A percentile compares a stretch with the other conserved stretches of the same genome.
Conservation (phyloP, 1,284 basidiomycete genomes). For the Bondarzewia mesenterica region DNA sequence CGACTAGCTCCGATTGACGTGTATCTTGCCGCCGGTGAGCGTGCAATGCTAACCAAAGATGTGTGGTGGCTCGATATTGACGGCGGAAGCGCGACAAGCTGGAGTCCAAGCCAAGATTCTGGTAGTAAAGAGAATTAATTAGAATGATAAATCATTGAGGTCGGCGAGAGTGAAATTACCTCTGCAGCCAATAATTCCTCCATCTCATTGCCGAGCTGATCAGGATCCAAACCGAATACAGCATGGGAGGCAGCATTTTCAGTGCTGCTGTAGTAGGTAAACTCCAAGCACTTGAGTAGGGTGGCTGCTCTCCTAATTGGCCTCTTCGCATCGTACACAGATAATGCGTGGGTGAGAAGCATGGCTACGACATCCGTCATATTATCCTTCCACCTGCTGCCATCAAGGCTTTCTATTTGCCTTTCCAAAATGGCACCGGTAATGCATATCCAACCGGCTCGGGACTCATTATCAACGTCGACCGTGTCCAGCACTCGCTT, state of each 20-base stretch:
- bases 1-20: slow-evolving; percentile 32
- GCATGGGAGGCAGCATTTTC: too few species aligned
- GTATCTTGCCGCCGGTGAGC: slow-evolving; percentile 42
- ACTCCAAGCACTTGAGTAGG: slow-evolving; percentile 42
- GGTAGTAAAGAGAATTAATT: neutral
- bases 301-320: slow-evolving; percentile 49
- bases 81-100: slow-evolving; percentile 28
- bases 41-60: slow-evolving; percentile 62
- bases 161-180: too few species aligned
- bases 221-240: slow-evolving; percentile 4
- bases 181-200: slow-evolving; percentile 29
- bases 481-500: slow-evolving; percentile 15
- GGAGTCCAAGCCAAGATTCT: slow-evolving; percentile 36
- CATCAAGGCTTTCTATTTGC: slow-evolving; percentile 48
- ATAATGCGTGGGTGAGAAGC: slow-evolving; percentile 41
- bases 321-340: slow-evolving; percentile 39
- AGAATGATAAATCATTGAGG: too few species aligned
- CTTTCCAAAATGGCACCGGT: slow-evolving; percentile 51
- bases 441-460: slow-evolving; percentile 19
- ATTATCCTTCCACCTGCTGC: slow-evolving; percentile 46
- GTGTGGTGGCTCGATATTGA: slow-evolving; percentile 41
- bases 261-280: slow-evolving; percentile 37
- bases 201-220: slow-evolving; percentile 34
- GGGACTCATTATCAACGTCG: neutral
- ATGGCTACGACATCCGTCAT: slow-evolving; percentile 29